These are phyloP conservation scores for Cryphonectria japonica DNA, from an alignment of 2,329 filamentous ascomycete genomes.

Conservation along the genomic window DNA sequence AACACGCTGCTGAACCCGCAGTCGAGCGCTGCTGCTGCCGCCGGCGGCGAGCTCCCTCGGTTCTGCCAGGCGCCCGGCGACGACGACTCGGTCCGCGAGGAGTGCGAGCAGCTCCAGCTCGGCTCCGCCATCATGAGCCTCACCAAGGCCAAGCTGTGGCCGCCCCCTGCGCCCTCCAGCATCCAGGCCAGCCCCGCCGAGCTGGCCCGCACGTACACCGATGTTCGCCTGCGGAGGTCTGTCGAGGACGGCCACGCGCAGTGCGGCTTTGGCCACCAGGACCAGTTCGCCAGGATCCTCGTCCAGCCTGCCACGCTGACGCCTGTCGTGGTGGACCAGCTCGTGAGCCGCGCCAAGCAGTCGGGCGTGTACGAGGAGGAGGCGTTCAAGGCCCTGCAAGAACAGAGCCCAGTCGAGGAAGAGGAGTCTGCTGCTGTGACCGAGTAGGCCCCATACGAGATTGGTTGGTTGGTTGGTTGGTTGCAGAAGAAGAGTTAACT, in stretches of 20 bases:
- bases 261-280: constrained; percentile 32
- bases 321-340: constrained; percentile 23
- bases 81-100: constrained; percentile 28
- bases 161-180: constrained; percentile 23
- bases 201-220: constrained; percentile 65
- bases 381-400: constrained; percentile 27
- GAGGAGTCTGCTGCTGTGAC: not conserved
- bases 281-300: constrained; percentile 26
- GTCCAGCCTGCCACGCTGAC: constrained; percentile 13
- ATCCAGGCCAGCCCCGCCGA: constrained; percentile 30
- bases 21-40: not conserved
- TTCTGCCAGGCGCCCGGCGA: constrained; percentile 32
- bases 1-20: constrained; percentile 29
- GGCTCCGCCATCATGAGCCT: constrained; percentile 33
- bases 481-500: not conserved
- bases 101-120: constrained; percentile 33
- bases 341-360: constrained; percentile 29
- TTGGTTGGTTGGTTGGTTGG: not conserved
- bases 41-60: not conserved
- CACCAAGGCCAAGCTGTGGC: constrained; percentile 28
- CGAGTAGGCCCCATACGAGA: not conserved
- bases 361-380: constrained; percentile 29
- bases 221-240: constrained; percentile 69
- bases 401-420: constrained; percentile 4
- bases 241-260: constrained; percentile 29